Base-by-base conservation (phyloP, 768 basidiomycete species). In the Naganishia vishniacii region DNA sequence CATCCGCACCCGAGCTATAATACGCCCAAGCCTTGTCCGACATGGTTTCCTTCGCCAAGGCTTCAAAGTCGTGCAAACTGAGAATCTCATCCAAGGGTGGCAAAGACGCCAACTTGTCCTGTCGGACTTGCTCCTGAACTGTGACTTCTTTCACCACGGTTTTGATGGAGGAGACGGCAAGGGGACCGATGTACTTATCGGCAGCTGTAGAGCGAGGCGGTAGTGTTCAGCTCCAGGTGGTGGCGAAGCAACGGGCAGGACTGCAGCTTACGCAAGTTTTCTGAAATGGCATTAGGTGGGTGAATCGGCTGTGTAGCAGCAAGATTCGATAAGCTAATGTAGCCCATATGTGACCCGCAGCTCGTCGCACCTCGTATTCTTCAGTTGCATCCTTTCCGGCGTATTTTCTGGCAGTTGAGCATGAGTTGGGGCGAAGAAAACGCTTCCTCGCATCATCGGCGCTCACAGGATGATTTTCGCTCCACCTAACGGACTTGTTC, bases 251-350 rank as follows among this genome's bases (percentile, higher is more conserved):
- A n/a, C n/a, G n/a, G n/a, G n/a, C n/a, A n/a, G n/a, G n/a, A n/a
- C n/a, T n/a, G 25, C 31, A 32, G 62, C 68, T 9, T 12, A 72
- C 68, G 71, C 26, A 75, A 72, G 40, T 74, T 75, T 29, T 75
- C 73, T 47, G 86, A 83, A 49, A 94, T 82, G 20, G 88, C 85
- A 68, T 88, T 86, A 26, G 86, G 84, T 3, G 92, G 86, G 77
- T 97, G 93, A 45, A 95, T 89, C 5, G 88, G 87, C 66, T 87
- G 82, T n/a, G n/a, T n/a, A n/a, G n/a, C n/a, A n/a, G n/a, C n/a
- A n/a, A n/a, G 72, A 86, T 11, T 37, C 18, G 26, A 89, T 4
- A 80, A 86, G 6, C 77, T 77, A 0, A 63, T 7, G 88, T 89
- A n/a, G 47, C 40, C 11, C 45, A 58, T 7, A 12, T 16, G 40